A percentile compares a stretch with the other conserved stretches of the same genome.
These are phyloP conservation scores for Russula brevipes DNA, from an alignment of 768 basidiomycete species.

Conservation along the genomic window DNA sequence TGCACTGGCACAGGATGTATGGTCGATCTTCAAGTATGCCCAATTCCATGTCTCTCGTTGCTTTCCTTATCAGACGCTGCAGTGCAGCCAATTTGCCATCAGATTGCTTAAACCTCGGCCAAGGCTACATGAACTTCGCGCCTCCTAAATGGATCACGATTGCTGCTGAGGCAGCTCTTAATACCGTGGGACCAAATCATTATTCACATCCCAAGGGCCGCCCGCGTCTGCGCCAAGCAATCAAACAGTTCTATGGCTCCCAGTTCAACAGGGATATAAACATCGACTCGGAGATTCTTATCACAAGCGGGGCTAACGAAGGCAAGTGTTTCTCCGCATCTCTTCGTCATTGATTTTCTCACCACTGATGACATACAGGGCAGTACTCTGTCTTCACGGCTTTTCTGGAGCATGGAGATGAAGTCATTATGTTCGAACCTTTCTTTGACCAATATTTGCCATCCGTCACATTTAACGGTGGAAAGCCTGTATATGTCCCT, in stretches of 20 bases:
- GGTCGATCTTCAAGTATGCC: slow-evolving; percentile 81
- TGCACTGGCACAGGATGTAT: slow-evolving; percentile 78
- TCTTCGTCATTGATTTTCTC: slow-evolving; percentile 5
- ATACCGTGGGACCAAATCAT: slow-evolving; percentile 62
- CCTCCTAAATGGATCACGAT: slow-evolving; percentile 77
- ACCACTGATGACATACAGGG: slow-evolving; percentile 42
- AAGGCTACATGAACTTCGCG: slow-evolving; percentile 84
- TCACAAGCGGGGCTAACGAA: slow-evolving; percentile 97
- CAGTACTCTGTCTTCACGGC: slow-evolving; percentile 93
- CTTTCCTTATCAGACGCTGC: slow-evolving; percentile 5
- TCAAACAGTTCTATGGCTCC: slow-evolving; percentile 73
- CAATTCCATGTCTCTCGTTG: slow-evolving; percentile 16
- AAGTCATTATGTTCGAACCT: slow-evolving; percentile 98
- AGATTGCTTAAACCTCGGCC: slow-evolving; percentile 95
- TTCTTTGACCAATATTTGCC: slow-evolving; percentile 97
- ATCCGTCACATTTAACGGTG: slow-evolving; percentile 90
- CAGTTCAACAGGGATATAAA: slow-evolving; percentile 65
- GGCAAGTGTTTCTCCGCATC: slow-evolving; percentile 42
- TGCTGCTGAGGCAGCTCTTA: slow-evolving; percentile 66
- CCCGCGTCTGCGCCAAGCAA: slow-evolving; percentile 79
- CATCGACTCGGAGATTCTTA: slow-evolving; percentile 82
- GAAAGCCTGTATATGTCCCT: slow-evolving; percentile 89
- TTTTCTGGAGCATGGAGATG: slow-evolving; percentile 87
- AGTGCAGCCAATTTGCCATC: slow-evolving; percentile 84
- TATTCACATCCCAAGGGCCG: slow-evolving; percentile 91